These are phyloP conservation scores for Kingdonia uniflora DNA, from an alignment of 164 flowering plant genomes.

Conservation along the genomic window DNA sequence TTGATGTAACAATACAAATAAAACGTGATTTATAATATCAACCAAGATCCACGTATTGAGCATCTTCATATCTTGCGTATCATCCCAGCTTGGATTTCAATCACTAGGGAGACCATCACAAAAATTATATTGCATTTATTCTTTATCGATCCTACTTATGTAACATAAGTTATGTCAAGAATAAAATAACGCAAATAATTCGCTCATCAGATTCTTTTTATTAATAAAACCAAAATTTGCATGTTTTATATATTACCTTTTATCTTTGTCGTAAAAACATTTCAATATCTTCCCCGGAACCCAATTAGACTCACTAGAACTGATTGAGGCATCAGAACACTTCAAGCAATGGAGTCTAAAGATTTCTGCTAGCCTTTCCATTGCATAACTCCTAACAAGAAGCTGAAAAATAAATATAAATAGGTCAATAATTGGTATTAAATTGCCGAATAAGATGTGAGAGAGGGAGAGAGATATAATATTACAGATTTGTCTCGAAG, in stretches of 20 bases:
- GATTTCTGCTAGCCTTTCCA: slow-evolving; percentile 90
- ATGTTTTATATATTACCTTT: slow-evolving; percentile 57
- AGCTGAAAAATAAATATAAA: slow-evolving; percentile 35
- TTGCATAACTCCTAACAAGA: slow-evolving; percentile 71
- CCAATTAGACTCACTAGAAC: slow-evolving; percentile 61
- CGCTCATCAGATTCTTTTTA: no score
- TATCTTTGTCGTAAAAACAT: slow-evolving; percentile 90
- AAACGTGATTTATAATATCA: no score
- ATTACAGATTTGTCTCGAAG: slow-evolving; percentile 94
- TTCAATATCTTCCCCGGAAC: slow-evolving; percentile 89
- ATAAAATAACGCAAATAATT: no score
- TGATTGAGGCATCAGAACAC: slow-evolving; percentile 29
- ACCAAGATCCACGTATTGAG: no score
- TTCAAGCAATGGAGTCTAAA: slow-evolving; percentile 42
- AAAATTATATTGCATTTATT: no score
- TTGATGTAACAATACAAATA: no score
- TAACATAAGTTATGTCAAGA: no score
- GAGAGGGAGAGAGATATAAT: neutral
- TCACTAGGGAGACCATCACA: no score
- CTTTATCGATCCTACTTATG: no score
- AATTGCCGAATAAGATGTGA: neutral
- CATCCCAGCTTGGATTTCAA: no score
- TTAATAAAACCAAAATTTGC: no score
- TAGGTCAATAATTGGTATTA: neutral
- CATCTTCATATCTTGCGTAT: no score